These are phyloP conservation scores for Yarrowia divulgata DNA, from an alignment of 805 yeast species.

Conservation along the genomic window DNA sequence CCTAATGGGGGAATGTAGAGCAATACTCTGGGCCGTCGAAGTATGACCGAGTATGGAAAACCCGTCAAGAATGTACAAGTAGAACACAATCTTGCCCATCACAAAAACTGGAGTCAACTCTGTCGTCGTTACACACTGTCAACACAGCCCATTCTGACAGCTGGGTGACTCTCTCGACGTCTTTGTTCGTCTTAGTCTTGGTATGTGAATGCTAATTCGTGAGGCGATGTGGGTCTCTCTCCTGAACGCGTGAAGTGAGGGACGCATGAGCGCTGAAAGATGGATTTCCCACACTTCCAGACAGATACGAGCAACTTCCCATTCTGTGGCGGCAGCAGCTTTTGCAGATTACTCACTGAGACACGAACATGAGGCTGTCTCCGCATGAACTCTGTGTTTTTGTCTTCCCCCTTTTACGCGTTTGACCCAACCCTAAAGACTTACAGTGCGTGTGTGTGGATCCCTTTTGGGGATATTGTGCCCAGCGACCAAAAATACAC, in stretches of 20 bases:
- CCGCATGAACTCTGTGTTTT: slow-evolving; percentile 5
- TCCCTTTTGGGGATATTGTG: background rate
- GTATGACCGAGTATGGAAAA: too few species aligned
- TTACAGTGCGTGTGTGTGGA: slow-evolving; percentile 18
- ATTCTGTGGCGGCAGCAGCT: background rate
- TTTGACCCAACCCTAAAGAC: background rate
- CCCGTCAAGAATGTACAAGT: too few species aligned
- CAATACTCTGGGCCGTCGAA: too few species aligned
- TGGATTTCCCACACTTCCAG: background rate
- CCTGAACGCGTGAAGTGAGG: background rate
- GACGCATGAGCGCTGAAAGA: background rate
- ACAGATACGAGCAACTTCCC: background rate
- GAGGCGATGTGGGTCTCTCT: background rate
- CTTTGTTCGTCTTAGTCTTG: slow-evolving; percentile 13
- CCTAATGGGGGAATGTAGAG: background rate
- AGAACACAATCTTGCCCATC: too few species aligned
- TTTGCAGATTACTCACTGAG: too few species aligned
- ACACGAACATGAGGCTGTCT: background rate
- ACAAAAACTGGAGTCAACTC: too few species aligned
- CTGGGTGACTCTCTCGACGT: background rate
- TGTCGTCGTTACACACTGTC: background rate
- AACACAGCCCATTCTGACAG: slow-evolving; percentile 9
- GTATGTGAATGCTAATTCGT: slow-evolving; percentile 8
- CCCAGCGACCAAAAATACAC: background rate
- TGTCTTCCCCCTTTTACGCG: slow-evolving; percentile 9